Base-by-base conservation (phyloP, 371 early-diverging fungal genomes). In the Capillidium rhysosporum region DNA sequence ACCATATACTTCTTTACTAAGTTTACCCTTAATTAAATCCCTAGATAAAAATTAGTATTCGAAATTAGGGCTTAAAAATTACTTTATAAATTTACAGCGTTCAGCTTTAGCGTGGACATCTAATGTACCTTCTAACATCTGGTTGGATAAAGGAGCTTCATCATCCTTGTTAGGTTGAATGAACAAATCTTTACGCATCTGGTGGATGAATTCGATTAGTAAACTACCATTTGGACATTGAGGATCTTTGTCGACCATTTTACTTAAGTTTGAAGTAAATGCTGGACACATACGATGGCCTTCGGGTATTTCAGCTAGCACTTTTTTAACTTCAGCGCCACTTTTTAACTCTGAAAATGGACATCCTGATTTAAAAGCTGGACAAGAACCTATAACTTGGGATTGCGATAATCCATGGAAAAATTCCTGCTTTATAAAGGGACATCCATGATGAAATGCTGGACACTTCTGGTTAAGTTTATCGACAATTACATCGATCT, bases 41-140 rank as follows among this genome's bases (percentile, higher is more conserved):
- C 29, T 31, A 24, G 16, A 14, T 18, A 18, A 9, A 47, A 9
- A 47, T 47, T 25, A 26, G 18, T 47, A 25, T 26, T 18, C 9
- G 4, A 47, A 47, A 47, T 25, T 18, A 7, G 25, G 18, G 8
- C 7, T 12, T 4, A 25, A 26, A 25, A 23, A 12, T 24, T 47
- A 47, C 47, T 47, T 47, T 12, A 49, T 24, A 31, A 49, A 49
- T n/a, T 9, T 28, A 38, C 14, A 72, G 48, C 72, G 70, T 56
- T 73, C 77, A 28, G 74, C 74, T 28, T 69, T 70, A 40, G 64
- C 64, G 57, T 77, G 77, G 26, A 72, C 66, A 52, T 55, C 68
- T 60, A 70, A 73, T 52, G 77, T 77, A 10, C 75, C 73, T 65
- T 77, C 71, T 31, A 31, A 16, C 49, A 49, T 31, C 14, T 31